Evolutionary conservation across 2,329 filamentous ascomycete species (phyloP).

Genomic region (Neonectria punicea): DNA sequence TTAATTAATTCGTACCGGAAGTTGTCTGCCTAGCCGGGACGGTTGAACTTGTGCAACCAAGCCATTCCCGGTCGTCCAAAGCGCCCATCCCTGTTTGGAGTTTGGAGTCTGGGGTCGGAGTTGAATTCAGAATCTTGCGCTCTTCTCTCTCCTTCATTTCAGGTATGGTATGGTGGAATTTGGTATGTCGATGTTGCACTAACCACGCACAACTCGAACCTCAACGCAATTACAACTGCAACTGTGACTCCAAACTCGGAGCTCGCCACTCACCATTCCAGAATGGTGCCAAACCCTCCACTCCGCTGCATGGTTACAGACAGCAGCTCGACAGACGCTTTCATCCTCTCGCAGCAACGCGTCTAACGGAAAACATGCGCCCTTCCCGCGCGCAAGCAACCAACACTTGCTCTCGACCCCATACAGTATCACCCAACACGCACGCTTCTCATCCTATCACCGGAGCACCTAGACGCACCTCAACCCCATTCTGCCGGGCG

Average conservation of each 20-base stretch:
- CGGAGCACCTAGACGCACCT: constrained; percentile 5
- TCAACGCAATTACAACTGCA: too few species aligned
- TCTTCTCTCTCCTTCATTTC: neutral
- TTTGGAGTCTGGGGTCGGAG: neutral
- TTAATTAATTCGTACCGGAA: neutral
- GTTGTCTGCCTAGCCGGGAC: neutral
- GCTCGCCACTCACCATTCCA: neutral
- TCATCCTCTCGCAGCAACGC: constrained; percentile 23
- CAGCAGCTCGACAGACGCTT: neutral
- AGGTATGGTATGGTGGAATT: too few species aligned
- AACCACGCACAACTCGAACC: neutral
- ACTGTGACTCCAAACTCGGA: neutral
- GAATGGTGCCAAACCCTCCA: neutral
- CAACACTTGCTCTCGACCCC: constrained; percentile 19
- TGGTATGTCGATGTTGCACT: neutral
- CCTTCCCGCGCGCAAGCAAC: constrained; percentile 31
- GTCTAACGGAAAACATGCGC: constrained; percentile 35
- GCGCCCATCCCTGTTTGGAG: neutral
- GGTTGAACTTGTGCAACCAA: constrained; percentile 2
- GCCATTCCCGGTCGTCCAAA: neutral
- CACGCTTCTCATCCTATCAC: constrained; percentile 4
- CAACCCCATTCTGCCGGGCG: constrained; percentile 7
- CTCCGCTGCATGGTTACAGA: neutral
- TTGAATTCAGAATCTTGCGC: neutral
- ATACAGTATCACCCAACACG: neutral